Conservation (phyloP, 805 yeast genomes). For the Priceomyces medius region DNA sequence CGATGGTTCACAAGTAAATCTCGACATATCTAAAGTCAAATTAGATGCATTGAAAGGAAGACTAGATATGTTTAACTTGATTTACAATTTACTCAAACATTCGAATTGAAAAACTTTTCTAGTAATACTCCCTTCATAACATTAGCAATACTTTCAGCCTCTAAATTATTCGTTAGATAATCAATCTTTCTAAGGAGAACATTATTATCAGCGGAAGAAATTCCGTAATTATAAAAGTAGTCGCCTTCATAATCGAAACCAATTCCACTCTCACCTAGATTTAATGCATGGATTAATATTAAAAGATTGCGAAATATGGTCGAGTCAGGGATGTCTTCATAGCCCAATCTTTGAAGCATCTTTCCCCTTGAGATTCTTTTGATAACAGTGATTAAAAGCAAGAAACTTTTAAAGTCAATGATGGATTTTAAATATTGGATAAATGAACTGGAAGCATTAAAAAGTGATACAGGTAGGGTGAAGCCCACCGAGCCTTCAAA, state of each 20-base stretch:
- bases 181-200: slow-evolving; percentile 10
- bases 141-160: slow-evolving; percentile 28
- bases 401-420: slow-evolving; percentile 31
- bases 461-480: slow-evolving; percentile 15
- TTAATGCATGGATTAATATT: slow-evolving; percentile 22
- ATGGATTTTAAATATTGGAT: slow-evolving; percentile 21
- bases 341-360: slow-evolving; percentile 28
- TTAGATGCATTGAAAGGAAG: slow-evolving; percentile 52
- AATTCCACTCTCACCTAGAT: slow-evolving; percentile 27
- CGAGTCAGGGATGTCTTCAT: slow-evolving; percentile 10
- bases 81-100: slow-evolving; percentile 12
- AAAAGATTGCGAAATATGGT: slow-evolving; percentile 20
- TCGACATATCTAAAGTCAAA: slow-evolving; percentile 39
- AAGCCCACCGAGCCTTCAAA: slow-evolving; percentile 16
- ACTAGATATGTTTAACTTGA: slow-evolving; percentile 33
- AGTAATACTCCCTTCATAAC: slow-evolving; percentile 25
- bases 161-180: slow-evolving; percentile 10
- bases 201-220: slow-evolving; percentile 1
- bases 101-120: slow-evolving; percentile 21
- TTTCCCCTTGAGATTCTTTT: slow-evolving; percentile 22
- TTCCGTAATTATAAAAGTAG: slow-evolving; percentile 21
- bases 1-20: slow-evolving; percentile 24
- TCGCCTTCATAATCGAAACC: slow-evolving; percentile 26
- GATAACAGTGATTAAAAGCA: slow-evolving; percentile 26
- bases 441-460: slow-evolving; percentile 12